A percentile compares a stretch with the other conserved stretches of the same genome.
These are phyloP conservation scores for Samsoniella hepiali DNA, from an alignment of 2,329 filamentous ascomycete species.

Conservation along the genomic window DNA sequence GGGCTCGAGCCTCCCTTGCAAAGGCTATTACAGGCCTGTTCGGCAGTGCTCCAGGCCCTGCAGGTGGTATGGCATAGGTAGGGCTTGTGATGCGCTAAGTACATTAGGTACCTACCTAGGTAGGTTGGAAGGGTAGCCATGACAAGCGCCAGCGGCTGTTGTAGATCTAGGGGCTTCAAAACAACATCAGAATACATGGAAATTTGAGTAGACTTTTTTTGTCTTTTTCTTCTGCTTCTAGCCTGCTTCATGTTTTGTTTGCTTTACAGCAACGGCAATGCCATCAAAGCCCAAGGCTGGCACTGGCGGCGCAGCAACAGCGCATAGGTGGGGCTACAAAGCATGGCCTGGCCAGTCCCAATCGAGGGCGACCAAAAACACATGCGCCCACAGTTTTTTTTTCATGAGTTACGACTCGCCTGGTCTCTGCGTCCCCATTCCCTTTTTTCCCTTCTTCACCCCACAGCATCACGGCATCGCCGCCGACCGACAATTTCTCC, in stretches of 20 bases:
- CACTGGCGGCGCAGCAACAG: background rate
- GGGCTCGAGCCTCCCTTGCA: no score
- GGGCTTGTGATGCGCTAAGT: background rate
- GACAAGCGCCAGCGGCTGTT: conserved; percentile 1
- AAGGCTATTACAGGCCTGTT: background rate
- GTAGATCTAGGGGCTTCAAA: background rate
- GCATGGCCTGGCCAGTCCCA: conserved; percentile 21
- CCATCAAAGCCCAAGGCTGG: background rate
- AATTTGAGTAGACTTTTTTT: no score
- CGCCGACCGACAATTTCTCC: conserved; percentile 23
- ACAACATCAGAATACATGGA: no score
- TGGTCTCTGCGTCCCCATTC: conserved; percentile 25
- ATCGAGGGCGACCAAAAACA: conserved; percentile 25
- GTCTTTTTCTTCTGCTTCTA: no score
- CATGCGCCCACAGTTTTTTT: conserved; percentile 24
- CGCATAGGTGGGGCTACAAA: conserved; percentile 7
- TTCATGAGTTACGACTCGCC: conserved; percentile 18
- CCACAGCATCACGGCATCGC: conserved; percentile 29
- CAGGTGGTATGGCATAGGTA: background rate
- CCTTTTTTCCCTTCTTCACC: conserved; percentile 27
- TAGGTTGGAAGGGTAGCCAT: background rate
- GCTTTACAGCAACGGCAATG: background rate
- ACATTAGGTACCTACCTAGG: no score
- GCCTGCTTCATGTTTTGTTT: background rate
- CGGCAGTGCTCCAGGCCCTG: background rate